These are phyloP conservation scores for Pythium phragmiticola DNA, from an alignment of 352 stramenopile genomes.

Conservation along the genomic window DNA sequence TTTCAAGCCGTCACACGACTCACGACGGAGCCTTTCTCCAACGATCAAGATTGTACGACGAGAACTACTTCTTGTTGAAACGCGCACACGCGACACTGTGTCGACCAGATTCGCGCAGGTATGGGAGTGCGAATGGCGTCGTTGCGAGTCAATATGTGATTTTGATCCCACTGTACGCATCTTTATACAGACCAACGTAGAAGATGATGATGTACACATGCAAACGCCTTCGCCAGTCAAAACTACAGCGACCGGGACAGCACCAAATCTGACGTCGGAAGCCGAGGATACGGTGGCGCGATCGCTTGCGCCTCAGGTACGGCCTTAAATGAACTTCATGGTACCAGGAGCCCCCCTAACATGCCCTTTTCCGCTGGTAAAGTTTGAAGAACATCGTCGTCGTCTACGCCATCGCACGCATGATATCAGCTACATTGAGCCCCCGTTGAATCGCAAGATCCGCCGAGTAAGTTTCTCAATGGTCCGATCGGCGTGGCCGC, in stretches of 20 bases:
- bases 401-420: constrained; percentile 43
- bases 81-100: constrained; percentile 3
- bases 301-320: constrained; percentile 7
- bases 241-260: too few relatives aligned
- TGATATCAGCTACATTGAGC: constrained; percentile 51
- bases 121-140: not conserved
- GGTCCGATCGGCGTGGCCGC: not conserved
- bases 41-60: constrained; percentile 25
- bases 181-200: not conserved
- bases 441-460: constrained; percentile 64
- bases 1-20: not conserved
- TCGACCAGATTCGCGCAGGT: not conserved
- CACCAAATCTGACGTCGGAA: not conserved
- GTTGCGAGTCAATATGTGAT: too few relatives aligned
- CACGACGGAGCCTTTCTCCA: constrained; percentile 24
- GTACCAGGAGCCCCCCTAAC: not conserved
- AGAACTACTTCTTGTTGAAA: constrained; percentile 18
- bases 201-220: constrained; percentile 13
- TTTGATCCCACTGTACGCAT: not conserved
- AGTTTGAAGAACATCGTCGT: constrained; percentile 28
- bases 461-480: constrained; percentile 33
- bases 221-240: constrained; percentile 12
- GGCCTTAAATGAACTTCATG: not conserved
- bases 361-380: not conserved
- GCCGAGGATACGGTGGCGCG: constrained; percentile 2